A percentile compares a stretch with the other conserved stretches of the same genome.
Evolutionary conservation across 345 rosid species (phyloP).

Genomic region (Firmiana major): DNA sequence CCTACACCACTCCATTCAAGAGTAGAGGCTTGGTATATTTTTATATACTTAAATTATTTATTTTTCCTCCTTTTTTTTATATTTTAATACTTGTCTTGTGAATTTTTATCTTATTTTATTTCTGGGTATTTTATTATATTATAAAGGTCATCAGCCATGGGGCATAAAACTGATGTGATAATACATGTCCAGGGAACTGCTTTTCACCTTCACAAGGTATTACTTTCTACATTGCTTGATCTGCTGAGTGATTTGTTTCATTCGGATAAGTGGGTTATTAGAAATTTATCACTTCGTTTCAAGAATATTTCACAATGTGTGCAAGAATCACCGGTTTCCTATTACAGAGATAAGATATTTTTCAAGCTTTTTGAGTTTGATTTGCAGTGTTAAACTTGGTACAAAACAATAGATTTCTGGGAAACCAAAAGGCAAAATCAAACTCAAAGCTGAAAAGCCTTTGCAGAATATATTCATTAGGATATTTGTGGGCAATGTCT

Average conservation of each 20-base stretch:
- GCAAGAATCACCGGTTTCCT: background rate
- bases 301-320: background rate
- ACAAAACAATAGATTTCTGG: background rate
- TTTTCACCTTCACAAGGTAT: slow-evolving; percentile 79
- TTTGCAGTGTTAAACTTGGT: background rate
- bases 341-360: background rate
- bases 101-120: background rate
- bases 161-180: slow-evolving; percentile 46
- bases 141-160: slow-evolving; percentile 50
- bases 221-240: background rate
- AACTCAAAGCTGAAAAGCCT: background rate
- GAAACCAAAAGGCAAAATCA: background rate
- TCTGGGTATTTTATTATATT: background rate
- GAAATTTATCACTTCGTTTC: background rate
- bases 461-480: background rate
- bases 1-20: slow-evolving; percentile 44
- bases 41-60: background rate
- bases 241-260: background rate
- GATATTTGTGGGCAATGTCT: background rate
- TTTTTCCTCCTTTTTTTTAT: background rate
- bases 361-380: background rate
- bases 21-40: slow-evolving; percentile 53
- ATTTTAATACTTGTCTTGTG: background rate
- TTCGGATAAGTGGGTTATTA: background rate
- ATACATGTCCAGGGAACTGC: slow-evolving; percentile 60